Base-by-base conservation (phyloP, 2,329 filamentous ascomycete genomes). In the Ceratocystis ficicola region DNA sequence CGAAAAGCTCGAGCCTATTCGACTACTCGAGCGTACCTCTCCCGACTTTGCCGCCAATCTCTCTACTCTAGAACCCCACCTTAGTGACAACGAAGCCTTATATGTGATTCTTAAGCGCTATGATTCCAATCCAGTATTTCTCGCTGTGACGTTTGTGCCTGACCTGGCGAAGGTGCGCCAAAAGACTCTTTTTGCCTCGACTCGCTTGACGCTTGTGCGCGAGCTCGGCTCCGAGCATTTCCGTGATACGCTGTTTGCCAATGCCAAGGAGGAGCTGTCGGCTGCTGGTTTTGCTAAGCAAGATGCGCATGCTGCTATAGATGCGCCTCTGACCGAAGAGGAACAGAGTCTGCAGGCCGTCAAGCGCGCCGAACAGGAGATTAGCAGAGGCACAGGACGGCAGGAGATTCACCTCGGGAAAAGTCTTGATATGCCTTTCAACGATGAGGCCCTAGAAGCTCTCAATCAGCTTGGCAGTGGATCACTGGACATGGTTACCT, bases 161-260 rank as follows among this genome's bases (percentile, higher is more conserved):
- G 88, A 93, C 74, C 73, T 83, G 0, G 89, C 89, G 48, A 87
- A 86, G 32, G 89, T 94, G 66, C 85, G 89, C 48, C 87, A 90
- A 74, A 94, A 94, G 80, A 94, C 90, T 86, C 82, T 94, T 25
- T 92, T 93, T 74, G 89, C 89, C 5, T 83, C 85, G 28, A 92
- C 89, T 32, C 83, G 88, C 8, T 78, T 92, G 70, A 89, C 88
- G 0, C 80, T 94, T 1, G 82, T 87, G 62, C 83, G 89, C 52
- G 88, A 93, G 75, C 79, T 94, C 8, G 89, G 90, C 59, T 83
- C 84, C 65, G 89, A 94, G 74, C 81, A 90, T 71, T 93, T 94
- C 75, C 79, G 86, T 63, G 87, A 92, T 73, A 87, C 83, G 28
- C 79, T 93, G 52, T 90, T 92, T 73, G 83, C 82, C 10, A 93